phyloP scores from a whole-genome alignment of 345 rosid species.

The Gossypium stocksii region DNA sequence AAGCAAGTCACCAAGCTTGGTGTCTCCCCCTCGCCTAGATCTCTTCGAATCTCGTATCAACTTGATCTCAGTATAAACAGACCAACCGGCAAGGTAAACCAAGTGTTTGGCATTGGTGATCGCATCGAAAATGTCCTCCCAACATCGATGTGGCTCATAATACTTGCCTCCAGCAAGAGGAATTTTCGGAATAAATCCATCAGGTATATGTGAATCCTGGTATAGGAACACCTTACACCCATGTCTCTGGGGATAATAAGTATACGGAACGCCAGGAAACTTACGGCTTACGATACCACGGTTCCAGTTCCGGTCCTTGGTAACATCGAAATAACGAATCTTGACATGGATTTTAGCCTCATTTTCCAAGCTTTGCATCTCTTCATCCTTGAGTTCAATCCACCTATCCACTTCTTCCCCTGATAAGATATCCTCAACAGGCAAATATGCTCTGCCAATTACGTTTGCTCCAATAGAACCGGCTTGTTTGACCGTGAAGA shows the following conservation, averaged over 20 bases:
- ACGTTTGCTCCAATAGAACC: slow-evolving; percentile 84
- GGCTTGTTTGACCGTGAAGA: slow-evolving; percentile 86
- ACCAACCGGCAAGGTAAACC: slow-evolving; percentile 96
- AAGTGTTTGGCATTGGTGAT: slow-evolving; percentile 78
- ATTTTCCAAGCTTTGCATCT: slow-evolving; percentile 48
- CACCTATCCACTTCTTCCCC: slow-evolving; percentile 89
- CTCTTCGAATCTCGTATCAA: slow-evolving; percentile 85
- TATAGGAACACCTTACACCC: slow-evolving; percentile 88
- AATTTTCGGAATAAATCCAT: slow-evolving; percentile 68
- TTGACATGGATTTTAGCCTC: slow-evolving; percentile 89
- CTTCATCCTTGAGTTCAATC: slow-evolving; percentile 71
- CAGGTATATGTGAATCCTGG: slow-evolving; percentile 96
- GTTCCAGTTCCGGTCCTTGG: slow-evolving; percentile 60
- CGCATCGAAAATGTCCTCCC: slow-evolving; percentile 95
- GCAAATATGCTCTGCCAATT: slow-evolving; percentile 80
- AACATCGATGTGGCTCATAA: slow-evolving; percentile 81
- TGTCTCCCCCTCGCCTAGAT: slow-evolving; percentile 88
- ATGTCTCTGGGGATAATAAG: slow-evolving; percentile 77
- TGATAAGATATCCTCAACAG: slow-evolving; percentile 55
- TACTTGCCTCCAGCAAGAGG: slow-evolving; percentile 88
- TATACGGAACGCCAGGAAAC: slow-evolving; percentile 89
- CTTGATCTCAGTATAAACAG: slow-evolving; percentile 85
- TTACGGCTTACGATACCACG: slow-evolving; percentile 66
- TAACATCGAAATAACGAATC: slow-evolving; percentile 71
- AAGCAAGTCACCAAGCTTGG: slow-evolving; percentile 73